A percentile compares a stretch with the other conserved stretches of the same genome.
Evolutionary conservation across 2,329 filamentous ascomycete genomes (phyloP).

Genomic region (Claviceps africana): DNA sequence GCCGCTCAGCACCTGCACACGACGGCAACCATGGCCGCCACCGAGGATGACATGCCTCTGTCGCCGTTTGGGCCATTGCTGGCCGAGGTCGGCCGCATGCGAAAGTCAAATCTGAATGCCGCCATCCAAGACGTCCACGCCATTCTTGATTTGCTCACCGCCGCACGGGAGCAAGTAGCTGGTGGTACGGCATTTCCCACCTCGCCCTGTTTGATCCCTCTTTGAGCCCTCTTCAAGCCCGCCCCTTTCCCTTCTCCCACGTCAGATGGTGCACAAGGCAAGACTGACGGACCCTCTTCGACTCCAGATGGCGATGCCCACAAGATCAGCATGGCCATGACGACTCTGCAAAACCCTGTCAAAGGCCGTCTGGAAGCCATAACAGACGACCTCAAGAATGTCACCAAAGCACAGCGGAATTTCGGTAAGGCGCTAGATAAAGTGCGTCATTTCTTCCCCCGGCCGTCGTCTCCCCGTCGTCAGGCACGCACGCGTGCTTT

Average conservation of each 20-base stretch:
- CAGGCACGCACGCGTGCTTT: neutral
- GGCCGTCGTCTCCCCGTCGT: neutral
- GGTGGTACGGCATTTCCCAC: conserved; percentile 37
- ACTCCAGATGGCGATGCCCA: conserved; percentile 27
- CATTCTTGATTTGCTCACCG: conserved; percentile 63
- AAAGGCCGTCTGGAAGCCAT: conserved; percentile 69
- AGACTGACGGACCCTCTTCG: conserved; percentile 7
- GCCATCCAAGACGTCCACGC: conserved; percentile 69
- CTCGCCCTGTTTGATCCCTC: neutral
- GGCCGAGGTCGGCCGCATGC: conserved; percentile 60
- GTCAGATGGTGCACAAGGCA: conserved; percentile 1
- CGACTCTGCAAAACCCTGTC: conserved; percentile 73
- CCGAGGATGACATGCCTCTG: conserved; percentile 22
- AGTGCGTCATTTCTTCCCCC: conserved; percentile 27
- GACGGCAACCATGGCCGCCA: conserved; percentile 17
- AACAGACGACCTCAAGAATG: conserved; percentile 67
- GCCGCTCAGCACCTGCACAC: neutral
- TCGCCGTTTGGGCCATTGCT: conserved; percentile 44
- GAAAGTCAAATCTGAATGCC: conserved; percentile 51
- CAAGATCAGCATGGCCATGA: conserved; percentile 58
- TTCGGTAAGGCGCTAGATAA: conserved; percentile 79
- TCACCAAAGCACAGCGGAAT: conserved; percentile 67
- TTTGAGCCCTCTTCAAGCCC: neutral
- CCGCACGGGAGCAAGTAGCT: conserved; percentile 60
- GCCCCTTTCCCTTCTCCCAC: neutral